These are phyloP conservation scores for Thelephora aurantiotincta DNA, from an alignment of 768 basidiomycete species.

Conservation along the genomic window DNA sequence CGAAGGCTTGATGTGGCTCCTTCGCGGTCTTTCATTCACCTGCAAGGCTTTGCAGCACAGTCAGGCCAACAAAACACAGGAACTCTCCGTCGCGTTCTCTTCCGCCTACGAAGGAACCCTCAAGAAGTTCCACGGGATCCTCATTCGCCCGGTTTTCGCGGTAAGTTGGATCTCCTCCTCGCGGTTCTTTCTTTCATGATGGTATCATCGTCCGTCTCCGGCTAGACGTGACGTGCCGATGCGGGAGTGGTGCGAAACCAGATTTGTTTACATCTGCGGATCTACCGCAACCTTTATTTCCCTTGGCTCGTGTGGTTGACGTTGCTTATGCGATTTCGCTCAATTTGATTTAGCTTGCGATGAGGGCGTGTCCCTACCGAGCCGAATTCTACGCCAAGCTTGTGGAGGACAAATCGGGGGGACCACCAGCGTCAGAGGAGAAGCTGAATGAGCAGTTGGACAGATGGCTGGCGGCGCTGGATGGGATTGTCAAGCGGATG, in stretches of 20 bases:
- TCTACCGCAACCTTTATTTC: neutral
- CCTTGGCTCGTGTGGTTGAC: neutral
- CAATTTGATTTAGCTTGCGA: slow-evolving; percentile 30
- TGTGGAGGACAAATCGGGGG: slow-evolving; percentile 23
- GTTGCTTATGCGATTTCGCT: neutral
- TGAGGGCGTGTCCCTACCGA: slow-evolving; percentile 55
- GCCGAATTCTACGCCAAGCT: slow-evolving; percentile 44
- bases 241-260: neutral
- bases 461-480: slow-evolving; percentile 40
- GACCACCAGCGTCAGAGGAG: slow-evolving; percentile 22
- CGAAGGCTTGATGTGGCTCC: slow-evolving; percentile 87
- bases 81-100: slow-evolving; percentile 63
- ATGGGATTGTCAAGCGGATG: slow-evolving; percentile 30
- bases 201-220: neutral
- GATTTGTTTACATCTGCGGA: neutral
- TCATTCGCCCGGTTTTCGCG: slow-evolving; percentile 38
- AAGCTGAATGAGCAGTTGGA: slow-evolving; percentile 31
- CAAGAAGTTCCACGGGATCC: slow-evolving; percentile 76
- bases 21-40: slow-evolving; percentile 86
- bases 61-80: slow-evolving; percentile 44
- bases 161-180: slow-evolving; percentile 22
- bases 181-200: neutral
- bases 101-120: slow-evolving; percentile 73
- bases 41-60: slow-evolving; percentile 61
- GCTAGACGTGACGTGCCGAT: neutral